Evolutionary conservation across 345 rosid species (phyloP).

Genomic region (Gossypium sturtianum): DNA sequence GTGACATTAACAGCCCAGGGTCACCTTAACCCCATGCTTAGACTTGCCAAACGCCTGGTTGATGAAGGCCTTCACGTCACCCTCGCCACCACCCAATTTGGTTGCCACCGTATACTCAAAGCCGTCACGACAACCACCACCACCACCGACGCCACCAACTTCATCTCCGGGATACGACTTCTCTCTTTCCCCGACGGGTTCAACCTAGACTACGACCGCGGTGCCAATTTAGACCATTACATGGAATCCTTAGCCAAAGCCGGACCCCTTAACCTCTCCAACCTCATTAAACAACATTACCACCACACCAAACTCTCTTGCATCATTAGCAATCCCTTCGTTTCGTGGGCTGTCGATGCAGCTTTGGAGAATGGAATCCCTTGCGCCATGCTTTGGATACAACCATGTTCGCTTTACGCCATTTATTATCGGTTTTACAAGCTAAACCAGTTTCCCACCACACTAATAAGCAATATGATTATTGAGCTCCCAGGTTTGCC

Average conservation of each 20-base stretch:
- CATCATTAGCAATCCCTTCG: slow-evolving; percentile 40
- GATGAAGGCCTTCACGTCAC: slow-evolving; percentile 29
- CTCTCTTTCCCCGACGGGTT: slow-evolving; percentile 46
- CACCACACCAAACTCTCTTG: slow-evolving; percentile 34
- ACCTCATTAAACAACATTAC: slow-evolving; percentile 27
- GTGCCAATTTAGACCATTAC: slow-evolving; percentile 32
- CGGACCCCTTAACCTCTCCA: slow-evolving; percentile 34
- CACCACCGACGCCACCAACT: not conserved
- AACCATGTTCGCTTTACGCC: slow-evolving; percentile 37
- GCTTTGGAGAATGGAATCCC: slow-evolving; percentile 32
- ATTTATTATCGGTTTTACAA: slow-evolving; percentile 37
- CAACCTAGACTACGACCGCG: slow-evolving; percentile 32
- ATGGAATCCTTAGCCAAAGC: slow-evolving; percentile 22
- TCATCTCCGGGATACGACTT: slow-evolving; percentile 26
- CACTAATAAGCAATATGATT: slow-evolving; percentile 6
- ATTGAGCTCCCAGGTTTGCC: slow-evolving; percentile 42
- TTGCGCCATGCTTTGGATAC: slow-evolving; percentile 54
- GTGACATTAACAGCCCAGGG: slow-evolving; percentile 34
- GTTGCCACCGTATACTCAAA: slow-evolving; percentile 22
- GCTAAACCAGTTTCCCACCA: slow-evolving; percentile 27
- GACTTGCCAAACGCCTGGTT: slow-evolving; percentile 31
- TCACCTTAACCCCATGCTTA: slow-evolving; percentile 36
- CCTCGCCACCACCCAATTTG: slow-evolving; percentile 27
- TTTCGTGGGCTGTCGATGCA: slow-evolving; percentile 47
- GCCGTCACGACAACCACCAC: not conserved